These are phyloP conservation scores for Paecilomyces dactylethromorphus DNA, from an alignment of 2,329 filamentous ascomycete species.

Conservation along the genomic window DNA sequence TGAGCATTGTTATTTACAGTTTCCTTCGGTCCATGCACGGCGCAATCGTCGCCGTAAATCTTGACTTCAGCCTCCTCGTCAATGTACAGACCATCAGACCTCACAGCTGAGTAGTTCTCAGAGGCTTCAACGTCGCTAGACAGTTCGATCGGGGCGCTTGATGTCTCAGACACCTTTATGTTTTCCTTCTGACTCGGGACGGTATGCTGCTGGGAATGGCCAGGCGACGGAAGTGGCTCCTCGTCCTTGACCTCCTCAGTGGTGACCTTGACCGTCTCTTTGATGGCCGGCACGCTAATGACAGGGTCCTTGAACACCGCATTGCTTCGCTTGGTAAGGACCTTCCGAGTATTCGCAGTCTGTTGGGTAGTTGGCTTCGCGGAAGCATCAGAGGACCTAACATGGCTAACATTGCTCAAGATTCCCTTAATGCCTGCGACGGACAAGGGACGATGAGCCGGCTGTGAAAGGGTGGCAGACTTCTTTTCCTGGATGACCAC, in stretches of 20 bases:
- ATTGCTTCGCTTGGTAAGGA: slow-evolving; percentile 46
- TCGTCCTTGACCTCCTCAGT: slow-evolving; percentile 16
- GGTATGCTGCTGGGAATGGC: slow-evolving; percentile 7
- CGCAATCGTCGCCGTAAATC: slow-evolving; percentile 18
- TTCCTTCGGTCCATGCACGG: slow-evolving; percentile 14
- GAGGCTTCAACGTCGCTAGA: slow-evolving; percentile 2
- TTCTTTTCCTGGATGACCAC: slow-evolving; percentile 32
- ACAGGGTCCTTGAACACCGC: slow-evolving; percentile 49
- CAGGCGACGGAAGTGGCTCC: slow-evolving; percentile 5
- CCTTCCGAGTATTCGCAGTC: slow-evolving; percentile 39
- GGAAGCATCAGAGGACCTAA: slow-evolving; percentile 24
- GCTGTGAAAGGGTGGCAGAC: slow-evolving; percentile 44
- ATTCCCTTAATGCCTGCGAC: slow-evolving; percentile 32
- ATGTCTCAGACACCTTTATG: slow-evolving; percentile 4
- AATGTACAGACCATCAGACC: slow-evolving; percentile 21
- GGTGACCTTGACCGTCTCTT: slow-evolving; percentile 17
- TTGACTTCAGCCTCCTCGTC: slow-evolving; percentile 19
- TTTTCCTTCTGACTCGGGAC: slow-evolving; percentile 5
- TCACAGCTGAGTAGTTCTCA: slow-evolving; percentile 13
- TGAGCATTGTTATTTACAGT: slow-evolving; percentile 3
- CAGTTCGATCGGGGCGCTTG: slow-evolving; percentile 6
- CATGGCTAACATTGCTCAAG: slow-evolving; percentile 24
- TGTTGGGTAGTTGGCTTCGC: slow-evolving; percentile 26
- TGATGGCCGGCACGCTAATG: slow-evolving; percentile 24
- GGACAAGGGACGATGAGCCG: slow-evolving; percentile 55